Evolutionary conservation across 2,329 filamentous ascomycete species (phyloP), one percentile per base, ranked within the genome.

Genomic region (Fusarium setosum): DNA sequence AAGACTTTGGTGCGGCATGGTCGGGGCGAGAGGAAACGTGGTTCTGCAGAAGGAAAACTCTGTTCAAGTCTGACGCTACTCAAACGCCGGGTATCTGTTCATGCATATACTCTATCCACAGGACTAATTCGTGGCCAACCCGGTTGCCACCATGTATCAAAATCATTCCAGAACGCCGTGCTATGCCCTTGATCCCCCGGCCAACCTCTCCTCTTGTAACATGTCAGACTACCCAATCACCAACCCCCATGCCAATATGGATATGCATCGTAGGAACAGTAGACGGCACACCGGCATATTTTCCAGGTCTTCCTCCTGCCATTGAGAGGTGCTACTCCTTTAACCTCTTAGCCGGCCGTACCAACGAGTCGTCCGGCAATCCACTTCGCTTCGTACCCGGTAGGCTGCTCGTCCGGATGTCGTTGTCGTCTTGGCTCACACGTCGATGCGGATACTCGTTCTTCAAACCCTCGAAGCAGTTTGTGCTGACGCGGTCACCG

Each of bases 391-490:
- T 98, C 0, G 94, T 97, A 0, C 95, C 96, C 1, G 95, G 93
- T 32, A 97, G 78, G 76, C 93, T 97, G 40, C 90, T 90, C 1
- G 92, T 94, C n/a, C 93, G 85, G 56, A 98, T 97, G 77, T 98
- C 96, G 71, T 97, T 97, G 75, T 97, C 94, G 73, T 99, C 96
- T 72, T 96, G 91, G 71, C 92, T 97, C 37, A 99, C 94, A 47
- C 95, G 88, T 8, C 96, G 86, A 73, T 94, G 90, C 0, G 96
- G 96, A 76, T 99, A 99, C 73, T 96, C 93, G 64, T 89, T 89
- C 78, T 93, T 93, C 51, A 94, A 85, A 0, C 94, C 94, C 73
- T 97, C 93, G 70, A 99, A 99, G 74, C 94, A 97, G 74, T 97
- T 96, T 35, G 88, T 85, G 37, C 86, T 91, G 17, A 96, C 87